A percentile compares a stretch with the other conserved stretches of the same genome.
Evolutionary conservation across 768 basidiomycete genomes (phyloP).

Genomic region (Amylocystis lapponica): DNA sequence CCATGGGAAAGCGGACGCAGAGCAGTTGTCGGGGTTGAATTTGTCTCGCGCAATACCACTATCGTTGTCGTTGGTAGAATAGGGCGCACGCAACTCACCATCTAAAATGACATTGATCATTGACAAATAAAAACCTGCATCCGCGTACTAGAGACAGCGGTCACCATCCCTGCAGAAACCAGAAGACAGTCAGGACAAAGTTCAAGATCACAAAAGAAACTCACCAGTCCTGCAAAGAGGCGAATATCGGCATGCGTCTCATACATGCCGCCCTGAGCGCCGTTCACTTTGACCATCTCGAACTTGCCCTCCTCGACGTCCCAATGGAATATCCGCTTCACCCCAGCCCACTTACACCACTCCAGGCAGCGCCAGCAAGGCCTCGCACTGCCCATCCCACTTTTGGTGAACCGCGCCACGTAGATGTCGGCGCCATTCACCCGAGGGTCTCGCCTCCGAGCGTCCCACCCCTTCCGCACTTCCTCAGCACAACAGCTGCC

Average conservation of each 20-base stretch:
- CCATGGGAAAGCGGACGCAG: slow-evolving; percentile 11
- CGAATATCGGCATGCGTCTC: slow-evolving; percentile 42
- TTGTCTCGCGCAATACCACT: too few relatives aligned
- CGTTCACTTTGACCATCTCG: slow-evolving; percentile 43
- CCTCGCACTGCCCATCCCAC: slow-evolving; percentile 43
- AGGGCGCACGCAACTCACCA: too few relatives aligned
- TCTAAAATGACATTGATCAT: too few relatives aligned
- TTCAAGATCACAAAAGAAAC: slow-evolving; percentile 16
- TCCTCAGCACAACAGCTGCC: slow-evolving; percentile 2
- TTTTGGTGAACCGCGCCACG: slow-evolving; percentile 44
- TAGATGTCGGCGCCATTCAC: slow-evolving; percentile 52
- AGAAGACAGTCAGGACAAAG: background rate
- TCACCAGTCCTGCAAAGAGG: slow-evolving; percentile 38
- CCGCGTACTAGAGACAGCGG: background rate
- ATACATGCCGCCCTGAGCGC: slow-evolving; percentile 27
- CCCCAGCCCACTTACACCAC: slow-evolving; percentile 53
- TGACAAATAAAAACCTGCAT: too few relatives aligned
- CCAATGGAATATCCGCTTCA: slow-evolving; percentile 53
- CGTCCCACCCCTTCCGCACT: slow-evolving; percentile 25
- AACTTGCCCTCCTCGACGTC: slow-evolving; percentile 31
- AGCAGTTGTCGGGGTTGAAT: slow-evolving; percentile 22
- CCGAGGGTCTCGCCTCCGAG: slow-evolving; percentile 33
- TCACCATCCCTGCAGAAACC: slow-evolving; percentile 13
- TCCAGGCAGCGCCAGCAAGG: slow-evolving; percentile 54
- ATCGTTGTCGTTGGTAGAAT: too few relatives aligned